Evolutionary conservation across 2,329 filamentous ascomycete genomes (phyloP).

Genomic region (Fusarium sp.): DNA sequence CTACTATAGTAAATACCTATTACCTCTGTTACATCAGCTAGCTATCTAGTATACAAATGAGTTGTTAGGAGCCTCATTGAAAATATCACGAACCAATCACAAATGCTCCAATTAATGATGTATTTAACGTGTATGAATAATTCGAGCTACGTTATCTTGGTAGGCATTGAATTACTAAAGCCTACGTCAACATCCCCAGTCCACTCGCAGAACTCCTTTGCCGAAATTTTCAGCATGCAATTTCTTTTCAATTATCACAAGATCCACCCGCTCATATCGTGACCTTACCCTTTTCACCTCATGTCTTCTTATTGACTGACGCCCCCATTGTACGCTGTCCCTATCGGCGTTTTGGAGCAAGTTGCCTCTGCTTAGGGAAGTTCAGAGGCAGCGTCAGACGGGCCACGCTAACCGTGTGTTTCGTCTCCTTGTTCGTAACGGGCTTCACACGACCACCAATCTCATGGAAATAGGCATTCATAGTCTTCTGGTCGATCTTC

Average conservation of each 20-base stretch:
- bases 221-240: conserved; percentile 39
- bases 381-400: conserved; percentile 81
- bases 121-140: neutral
- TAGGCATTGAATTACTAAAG: conserved; percentile 2
- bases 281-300: neutral
- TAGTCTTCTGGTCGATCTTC: conserved; percentile 76
- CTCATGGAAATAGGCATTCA: conserved; percentile 79
- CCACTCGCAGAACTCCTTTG: conserved; percentile 33
- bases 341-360: conserved; percentile 48
- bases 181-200: neutral
- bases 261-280: neutral
- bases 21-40: no score
- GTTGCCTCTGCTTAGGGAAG: conserved; percentile 75
- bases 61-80: neutral
- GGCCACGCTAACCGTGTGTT: conserved; percentile 69
- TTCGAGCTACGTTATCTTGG: neutral
- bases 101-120: neutral
- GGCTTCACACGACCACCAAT: conserved; percentile 77
- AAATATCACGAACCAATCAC: neutral
- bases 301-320: neutral
- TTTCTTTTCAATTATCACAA: conserved; percentile 30
- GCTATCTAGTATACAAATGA: neutral
- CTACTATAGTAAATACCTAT: neutral
- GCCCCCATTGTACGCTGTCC: neutral
- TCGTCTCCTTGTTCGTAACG: conserved; percentile 71